Percentiles rank a stretch among this genome's conserved stretches.
phyloP scores from a whole-genome alignment of 2,329 filamentous ascomycete genomes.

The Aspergillus costaricaensis region DNA sequence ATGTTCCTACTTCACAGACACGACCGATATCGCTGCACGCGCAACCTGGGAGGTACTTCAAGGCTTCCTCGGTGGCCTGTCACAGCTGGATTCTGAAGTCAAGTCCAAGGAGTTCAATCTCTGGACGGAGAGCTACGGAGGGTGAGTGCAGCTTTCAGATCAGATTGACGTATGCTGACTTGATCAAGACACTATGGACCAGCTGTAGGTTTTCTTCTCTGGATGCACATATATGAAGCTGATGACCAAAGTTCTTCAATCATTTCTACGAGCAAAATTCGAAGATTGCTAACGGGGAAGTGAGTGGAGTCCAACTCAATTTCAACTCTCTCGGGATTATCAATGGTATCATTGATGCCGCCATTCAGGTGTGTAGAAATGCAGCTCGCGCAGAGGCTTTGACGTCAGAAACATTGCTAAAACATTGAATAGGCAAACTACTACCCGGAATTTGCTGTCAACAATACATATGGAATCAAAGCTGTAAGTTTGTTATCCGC shows the following conservation, averaged over 20 bases:
- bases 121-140: conserved; percentile 59
- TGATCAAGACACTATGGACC: conserved; percentile 53
- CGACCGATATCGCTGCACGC: conserved; percentile 58
- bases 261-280: conserved; percentile 62
- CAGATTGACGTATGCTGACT: neutral
- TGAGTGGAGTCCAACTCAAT: conserved; percentile 53
- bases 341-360: conserved; percentile 59
- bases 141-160: conserved; percentile 34
- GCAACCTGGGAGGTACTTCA: conserved; percentile 59
- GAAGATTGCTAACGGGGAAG: conserved; percentile 53
- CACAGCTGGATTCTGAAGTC: conserved; percentile 51
- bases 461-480: conserved; percentile 60
- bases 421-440: conserved; percentile 32
- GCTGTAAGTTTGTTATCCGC: conserved; percentile 23
- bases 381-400: too few species aligned
- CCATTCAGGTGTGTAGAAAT: conserved; percentile 44
- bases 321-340: conserved; percentile 58
- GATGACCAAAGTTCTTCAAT: conserved; percentile 51
- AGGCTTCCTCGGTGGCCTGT: conserved; percentile 54
- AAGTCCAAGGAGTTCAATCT: conserved; percentile 59
- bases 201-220: conserved; percentile 29
- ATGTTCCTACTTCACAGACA: conserved; percentile 40
- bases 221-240: conserved; percentile 7
- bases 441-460: conserved; percentile 56
- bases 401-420: neutral